Evolutionary conservation across 495 filamentous ascomycete species (phyloP), one percentile per base, ranked within the genome.

Genomic region (Saxophila tyrrhenica): DNA sequence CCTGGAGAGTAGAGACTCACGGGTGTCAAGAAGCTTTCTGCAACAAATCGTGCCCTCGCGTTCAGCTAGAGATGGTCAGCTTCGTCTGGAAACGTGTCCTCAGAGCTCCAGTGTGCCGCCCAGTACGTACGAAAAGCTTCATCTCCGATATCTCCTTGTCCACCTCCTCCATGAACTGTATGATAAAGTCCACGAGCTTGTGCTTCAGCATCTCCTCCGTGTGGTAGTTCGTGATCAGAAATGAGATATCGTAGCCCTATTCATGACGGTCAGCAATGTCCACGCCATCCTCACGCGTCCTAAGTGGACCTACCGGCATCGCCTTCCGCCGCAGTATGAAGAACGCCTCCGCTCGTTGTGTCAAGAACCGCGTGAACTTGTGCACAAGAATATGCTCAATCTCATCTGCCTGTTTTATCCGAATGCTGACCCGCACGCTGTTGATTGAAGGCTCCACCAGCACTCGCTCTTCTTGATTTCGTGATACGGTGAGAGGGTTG

Each of bases 61-160:
- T 99, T 97, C 67, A 99, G 74, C 91, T 97, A 62, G 8, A 44
- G 17, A 16, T 23, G 16, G 39, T n/a, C 17, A 32, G 25, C 25
- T 23, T 19, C 5, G 29, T 13, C 29, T n/a, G n/a, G n/a, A n/a
- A n/a, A n/a, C n/a, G n/a, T n/a, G n/a, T n/a, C n/a, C n/a, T n/a
- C n/a, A n/a, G n/a, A n/a, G n/a, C n/a, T n/a, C n/a, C n/a, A n/a
- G n/a, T n/a, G n/a, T 51, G 48, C 48, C 13, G 29, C 29, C 29
- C 1, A 23, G 39, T 52, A 67, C 66, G 41, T 80, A 97, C 91
- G 70, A 97, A 99, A 57, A 99, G 80, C 79, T 99, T 99, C 92
- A 97, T 96, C 71, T 97, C 94, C 1, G 91, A 97, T 50, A 97
- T 97, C 70, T 99, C 94, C 74, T 97, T 97, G 65, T 97, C 92